Percentiles rank a stretch among this genome's conserved stretches.
Conservation (phyloP, 1,139 yeast species). For the Candida sanyaensis region DNA sequence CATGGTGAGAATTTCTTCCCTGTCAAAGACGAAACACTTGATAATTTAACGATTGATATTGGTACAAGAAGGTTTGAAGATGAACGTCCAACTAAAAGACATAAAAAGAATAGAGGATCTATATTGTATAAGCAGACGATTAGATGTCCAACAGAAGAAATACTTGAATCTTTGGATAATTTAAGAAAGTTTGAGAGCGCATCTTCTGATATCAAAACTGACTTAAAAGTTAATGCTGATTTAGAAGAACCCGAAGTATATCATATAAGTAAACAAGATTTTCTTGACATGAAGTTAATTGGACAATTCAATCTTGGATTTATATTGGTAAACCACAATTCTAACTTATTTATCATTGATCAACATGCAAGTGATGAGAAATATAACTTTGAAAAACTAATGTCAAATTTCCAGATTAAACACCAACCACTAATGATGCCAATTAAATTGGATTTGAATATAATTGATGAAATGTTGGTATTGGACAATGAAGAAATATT, state of each 20-base stretch:
- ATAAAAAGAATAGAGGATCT: conserved; percentile 5
- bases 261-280: conserved; percentile 63
- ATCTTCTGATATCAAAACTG: background rate
- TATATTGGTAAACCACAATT: conserved; percentile 59
- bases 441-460: conserved; percentile 60
- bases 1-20: conserved; percentile 18
- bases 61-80: conserved; percentile 19
- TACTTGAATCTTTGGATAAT: conserved; percentile 3
- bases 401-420: conserved; percentile 49
- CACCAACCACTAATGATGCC: conserved; percentile 77
- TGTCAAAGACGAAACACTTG: conserved; percentile 3
- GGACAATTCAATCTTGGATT: conserved; percentile 96
- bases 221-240: conserved; percentile 18
- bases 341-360: conserved; percentile 81
- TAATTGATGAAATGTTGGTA: conserved; percentile 75
- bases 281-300: conserved; percentile 68
- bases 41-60: conserved; percentile 15
- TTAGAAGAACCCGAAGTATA: conserved; percentile 46
- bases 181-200: background rate
- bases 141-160: conserved; percentile 5
- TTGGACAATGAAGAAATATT: conserved; percentile 60
- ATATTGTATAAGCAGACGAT: conserved; percentile 3
- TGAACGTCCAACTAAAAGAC: conserved; percentile 13
- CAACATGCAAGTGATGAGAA: conserved; percentile 99
- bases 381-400: conserved; percentile 76